A percentile compares a stretch with the other conserved stretches of the same genome.
Evolutionary conservation across 805 yeast genomes (phyloP).

Genomic region (Sugiyamaella qingdaonensis): DNA sequence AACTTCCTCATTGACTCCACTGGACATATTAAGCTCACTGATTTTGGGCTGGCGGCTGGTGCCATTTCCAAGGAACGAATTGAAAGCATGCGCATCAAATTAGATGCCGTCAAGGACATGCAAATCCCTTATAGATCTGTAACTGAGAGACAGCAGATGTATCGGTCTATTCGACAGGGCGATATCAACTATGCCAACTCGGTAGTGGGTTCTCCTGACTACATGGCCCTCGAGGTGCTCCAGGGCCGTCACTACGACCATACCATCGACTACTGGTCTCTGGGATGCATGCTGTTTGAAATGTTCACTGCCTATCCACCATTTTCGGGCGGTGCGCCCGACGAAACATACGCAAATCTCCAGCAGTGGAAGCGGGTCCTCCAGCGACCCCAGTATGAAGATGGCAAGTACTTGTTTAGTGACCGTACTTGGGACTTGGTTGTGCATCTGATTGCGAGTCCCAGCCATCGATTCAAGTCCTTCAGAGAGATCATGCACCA

Average conservation of each 20-base stretch:
- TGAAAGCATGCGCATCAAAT: constrained; percentile 73
- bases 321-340: constrained; percentile 87
- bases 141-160: constrained; percentile 81
- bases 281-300: constrained; percentile 96
- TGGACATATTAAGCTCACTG: constrained; percentile 92
- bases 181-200: constrained; percentile 89
- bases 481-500: constrained; percentile 77
- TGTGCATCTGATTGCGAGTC: constrained; percentile 73
- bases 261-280: constrained; percentile 97
- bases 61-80: constrained; percentile 88
- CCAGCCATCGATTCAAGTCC: constrained; percentile 65
- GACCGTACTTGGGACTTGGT: constrained; percentile 95
- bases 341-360: constrained; percentile 90
- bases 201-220: constrained; percentile 97
- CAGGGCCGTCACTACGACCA: constrained; percentile 92
- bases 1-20: constrained; percentile 83
- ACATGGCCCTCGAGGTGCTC: constrained; percentile 96
- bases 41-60: constrained; percentile 97
- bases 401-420: constrained; percentile 86
- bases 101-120: constrained; percentile 69
- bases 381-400: constrained; percentile 85
- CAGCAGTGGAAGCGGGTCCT: constrained; percentile 89
- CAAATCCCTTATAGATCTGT: constrained; percentile 70
- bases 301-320: constrained; percentile 97
- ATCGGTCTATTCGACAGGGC: constrained; percentile 63